Evolutionary conservation across 1,139 yeast genomes (phyloP).

Genomic region (Taiozyma sp.): DNA sequence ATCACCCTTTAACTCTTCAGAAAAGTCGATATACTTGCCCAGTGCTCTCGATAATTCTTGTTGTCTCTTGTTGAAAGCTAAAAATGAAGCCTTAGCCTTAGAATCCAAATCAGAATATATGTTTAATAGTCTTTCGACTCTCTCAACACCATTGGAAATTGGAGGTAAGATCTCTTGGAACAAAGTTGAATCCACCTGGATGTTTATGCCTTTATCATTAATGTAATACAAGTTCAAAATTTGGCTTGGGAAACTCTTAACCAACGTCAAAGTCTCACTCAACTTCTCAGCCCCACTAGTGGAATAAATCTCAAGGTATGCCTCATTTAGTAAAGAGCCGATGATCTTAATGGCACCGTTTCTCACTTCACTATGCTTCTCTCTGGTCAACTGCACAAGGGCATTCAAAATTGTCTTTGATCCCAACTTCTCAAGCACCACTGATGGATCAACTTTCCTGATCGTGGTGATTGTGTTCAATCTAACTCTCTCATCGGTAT

Average conservation of each 20-base stretch:
- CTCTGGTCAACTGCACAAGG: conserved; percentile 62
- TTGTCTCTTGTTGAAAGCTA: conserved; percentile 68
- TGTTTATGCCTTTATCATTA: conserved; percentile 64
- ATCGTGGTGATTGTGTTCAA: conserved; percentile 52
- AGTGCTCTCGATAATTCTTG: conserved; percentile 44
- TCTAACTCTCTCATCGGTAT: conserved; percentile 73
- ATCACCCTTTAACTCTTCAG: conserved; percentile 35
- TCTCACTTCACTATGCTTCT: conserved; percentile 65
- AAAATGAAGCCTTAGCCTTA: conserved; percentile 59
- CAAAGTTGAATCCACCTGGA: conserved; percentile 59
- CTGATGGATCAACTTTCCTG: conserved; percentile 34
- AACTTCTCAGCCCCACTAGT: conserved; percentile 14
- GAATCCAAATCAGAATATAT: conserved; percentile 48
- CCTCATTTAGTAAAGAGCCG: conserved; percentile 45
- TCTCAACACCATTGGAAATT: conserved; percentile 37
- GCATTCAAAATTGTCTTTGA: conserved; percentile 46
- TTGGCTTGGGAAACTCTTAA: conserved; percentile 60
- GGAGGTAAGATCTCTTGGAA: conserved; percentile 62
- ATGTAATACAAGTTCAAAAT: conserved; percentile 68
- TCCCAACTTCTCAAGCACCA: conserved; percentile 41
- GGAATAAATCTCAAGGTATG: conserved; percentile 20
- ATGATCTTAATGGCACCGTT: conserved; percentile 52
- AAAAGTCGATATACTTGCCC: conserved; percentile 29
- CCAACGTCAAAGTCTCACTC: conserved; percentile 35
- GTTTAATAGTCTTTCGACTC: conserved; percentile 52